Evolutionary conservation across 2,329 filamentous ascomycete species (phyloP), one percentile per base, ranked within the genome.

Genomic region (Didymella keratinophila): DNA sequence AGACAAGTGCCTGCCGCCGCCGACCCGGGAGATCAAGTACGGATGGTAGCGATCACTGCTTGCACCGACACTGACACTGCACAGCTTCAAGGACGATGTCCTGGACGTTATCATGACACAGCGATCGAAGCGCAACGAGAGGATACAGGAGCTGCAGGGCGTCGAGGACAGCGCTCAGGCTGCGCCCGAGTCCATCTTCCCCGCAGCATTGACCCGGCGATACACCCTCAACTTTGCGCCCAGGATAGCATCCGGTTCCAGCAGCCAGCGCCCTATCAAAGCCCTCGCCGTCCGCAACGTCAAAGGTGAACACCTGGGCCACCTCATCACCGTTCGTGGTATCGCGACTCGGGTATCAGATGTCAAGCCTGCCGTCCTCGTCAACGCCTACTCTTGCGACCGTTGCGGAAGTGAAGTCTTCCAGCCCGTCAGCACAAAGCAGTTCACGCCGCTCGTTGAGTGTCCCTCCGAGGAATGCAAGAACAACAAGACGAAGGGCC

Each of bases 171-270:
- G 85, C 53, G 83, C 65, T 80, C 85, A 70, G 87, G 93, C 75
- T 83, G 78, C 87, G 25, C 83, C 88, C 20, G 86, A 91, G 51
- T 88, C 92, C 54, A 89, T 93, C 65, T 99, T 98, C 73, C 96
- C 95, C 16, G 87, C 94, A 8, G 92, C 96, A 72, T 86, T 99
- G 52, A 97, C 92, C 5, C 89, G 95, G 60, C 87, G 95, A 75
- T 99, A 99, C 79, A 96, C 93, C 0, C 86, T 99, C 57, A 94
- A 96, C 74, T 97, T 99, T 83, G 97, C 96, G 81, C 94, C 95
- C 20, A 84, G 91, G 61, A 90, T 90, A n/a, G 85, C 88, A 3
- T 87, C 88, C 9, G 84, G 84, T 8, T 88, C 90, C 27, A 88
- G 85, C 69, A 86, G 86, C 50, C 82, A 85, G 53, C 82, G 82